These are phyloP conservation scores for Citrus cavaleriei DNA, from an alignment of 345 rosid species.

Conservation along the genomic window DNA sequence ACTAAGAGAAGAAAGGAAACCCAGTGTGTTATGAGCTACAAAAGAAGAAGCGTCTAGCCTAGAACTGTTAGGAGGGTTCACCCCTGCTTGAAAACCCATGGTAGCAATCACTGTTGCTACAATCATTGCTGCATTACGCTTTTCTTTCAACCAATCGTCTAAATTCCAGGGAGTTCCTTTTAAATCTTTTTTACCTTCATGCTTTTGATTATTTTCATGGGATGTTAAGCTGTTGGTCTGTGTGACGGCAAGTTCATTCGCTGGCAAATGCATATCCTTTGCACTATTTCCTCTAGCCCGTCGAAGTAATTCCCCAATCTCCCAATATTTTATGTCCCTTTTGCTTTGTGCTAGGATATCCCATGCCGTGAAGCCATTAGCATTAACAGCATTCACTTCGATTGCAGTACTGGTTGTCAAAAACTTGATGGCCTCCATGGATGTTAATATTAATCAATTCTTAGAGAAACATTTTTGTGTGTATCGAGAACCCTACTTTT, in stretches of 20 bases:
- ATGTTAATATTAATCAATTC: not conserved
- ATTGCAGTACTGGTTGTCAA: not conserved
- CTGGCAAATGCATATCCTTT: too few species aligned
- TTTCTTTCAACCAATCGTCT: not conserved
- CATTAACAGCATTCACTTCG: too few species aligned
- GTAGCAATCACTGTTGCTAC: constrained; percentile 34
- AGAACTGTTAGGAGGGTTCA: not conserved
- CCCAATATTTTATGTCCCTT: too few species aligned
- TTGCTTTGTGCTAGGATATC: too few species aligned
- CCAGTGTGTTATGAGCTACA: not conserved
- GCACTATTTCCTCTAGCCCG: too few species aligned
- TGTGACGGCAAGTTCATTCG: too few species aligned
- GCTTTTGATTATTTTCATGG: too few species aligned
- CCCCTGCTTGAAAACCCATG: constrained; percentile 24
- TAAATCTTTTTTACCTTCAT: too few species aligned
- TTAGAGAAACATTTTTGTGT: not conserved
- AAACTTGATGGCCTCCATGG: constrained; percentile 16
- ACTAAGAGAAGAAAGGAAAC: constrained; percentile 24
- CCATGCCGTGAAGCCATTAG: too few species aligned
- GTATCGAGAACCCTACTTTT: not conserved
- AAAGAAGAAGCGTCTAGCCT: too few species aligned
- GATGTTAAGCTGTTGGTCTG: too few species aligned
- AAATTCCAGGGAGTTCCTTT: fast-evolving
- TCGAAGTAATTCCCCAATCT: too few species aligned
- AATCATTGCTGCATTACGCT: constrained; percentile 19